Evolutionary conservation across 176 grass and related monocot genomes (phyloP).

Genomic region (Bothriochloa decipiens): DNA sequence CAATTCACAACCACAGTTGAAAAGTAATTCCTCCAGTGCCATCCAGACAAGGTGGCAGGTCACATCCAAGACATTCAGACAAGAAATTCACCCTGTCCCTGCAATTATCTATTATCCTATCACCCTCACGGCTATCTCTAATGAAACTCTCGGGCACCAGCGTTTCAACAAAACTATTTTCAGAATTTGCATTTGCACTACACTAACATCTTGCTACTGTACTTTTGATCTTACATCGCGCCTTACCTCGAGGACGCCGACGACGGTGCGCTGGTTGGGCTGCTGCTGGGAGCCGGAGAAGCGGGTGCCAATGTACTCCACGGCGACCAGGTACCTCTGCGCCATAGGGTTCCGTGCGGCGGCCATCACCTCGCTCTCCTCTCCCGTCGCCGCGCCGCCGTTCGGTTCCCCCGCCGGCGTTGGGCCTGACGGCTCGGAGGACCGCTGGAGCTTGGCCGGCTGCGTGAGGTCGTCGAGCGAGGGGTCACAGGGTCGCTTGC

Average conservation of each 20-base stretch:
- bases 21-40: not conserved
- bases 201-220: not conserved
- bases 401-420: constrained; percentile 3
- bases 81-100: not conserved
- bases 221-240: constrained; percentile 13
- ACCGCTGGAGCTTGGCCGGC: constrained; percentile 42
- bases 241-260: constrained; percentile 83
- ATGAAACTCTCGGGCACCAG: not conserved
- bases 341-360: constrained; percentile 47
- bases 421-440: constrained; percentile 22
- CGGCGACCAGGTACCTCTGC: constrained; percentile 84
- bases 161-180: not conserved
- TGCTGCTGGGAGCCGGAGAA: constrained; percentile 92
- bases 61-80: not conserved
- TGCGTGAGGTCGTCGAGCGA: constrained; percentile 16
- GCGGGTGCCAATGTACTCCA: constrained; percentile 86
- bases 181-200: not conserved
- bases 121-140: not conserved
- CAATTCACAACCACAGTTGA: not conserved
- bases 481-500: constrained; percentile 38
- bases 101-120: constrained; percentile 2
- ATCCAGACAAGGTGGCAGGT: not conserved
- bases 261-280: constrained; percentile 78
- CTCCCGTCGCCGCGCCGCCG: not conserved
- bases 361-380: constrained; percentile 37